Conservation (phyloP, 768 basidiomycete genomes). For the Tulasnella sp. region DNA sequence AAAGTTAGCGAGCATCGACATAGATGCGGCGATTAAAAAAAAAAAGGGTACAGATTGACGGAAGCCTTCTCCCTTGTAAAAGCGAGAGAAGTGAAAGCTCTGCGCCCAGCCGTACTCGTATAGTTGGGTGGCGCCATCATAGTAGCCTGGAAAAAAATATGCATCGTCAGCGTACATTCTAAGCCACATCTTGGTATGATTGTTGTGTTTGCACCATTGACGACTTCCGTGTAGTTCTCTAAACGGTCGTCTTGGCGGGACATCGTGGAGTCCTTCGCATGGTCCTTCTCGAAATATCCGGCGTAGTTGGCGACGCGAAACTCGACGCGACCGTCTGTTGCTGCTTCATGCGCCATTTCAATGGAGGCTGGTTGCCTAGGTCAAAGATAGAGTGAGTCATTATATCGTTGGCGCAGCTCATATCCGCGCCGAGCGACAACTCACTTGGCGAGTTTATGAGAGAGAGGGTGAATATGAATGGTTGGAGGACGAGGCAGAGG, state of each 20-base stretch:
- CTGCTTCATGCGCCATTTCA: background rate
- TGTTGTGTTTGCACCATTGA: too few species aligned
- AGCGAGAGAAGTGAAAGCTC: slow-evolving; percentile 95
- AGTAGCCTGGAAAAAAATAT: too few species aligned
- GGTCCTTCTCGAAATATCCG: slow-evolving; percentile 84
- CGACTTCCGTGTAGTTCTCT: slow-evolving; percentile 80
- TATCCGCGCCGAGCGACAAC: too few species aligned
- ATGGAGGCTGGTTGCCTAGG: slow-evolving; percentile 19
- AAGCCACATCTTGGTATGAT: slow-evolving; percentile 20
- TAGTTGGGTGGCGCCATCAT: slow-evolving; percentile 89
- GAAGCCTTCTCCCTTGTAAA: slow-evolving; percentile 69
- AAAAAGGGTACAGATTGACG: slow-evolving; percentile 19
- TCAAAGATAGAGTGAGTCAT: too few species aligned
- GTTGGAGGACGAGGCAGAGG: too few species aligned
- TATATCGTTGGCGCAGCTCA: too few species aligned
- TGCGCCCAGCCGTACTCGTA: slow-evolving; percentile 91
- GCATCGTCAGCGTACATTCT: background rate
- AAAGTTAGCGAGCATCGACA: too few species aligned
- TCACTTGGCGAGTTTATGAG: too few species aligned
- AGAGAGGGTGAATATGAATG: too few species aligned
- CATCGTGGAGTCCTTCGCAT: slow-evolving; percentile 46
- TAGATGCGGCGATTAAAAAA: slow-evolving; percentile 39
- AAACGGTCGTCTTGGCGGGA: slow-evolving; percentile 61
- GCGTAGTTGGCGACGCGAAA: slow-evolving; percentile 76
- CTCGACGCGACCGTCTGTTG: slow-evolving; percentile 45